phyloP scores from a whole-genome alignment of 1,284 basidiomycete species.

The Sanghuangporus baumii region DNA sequence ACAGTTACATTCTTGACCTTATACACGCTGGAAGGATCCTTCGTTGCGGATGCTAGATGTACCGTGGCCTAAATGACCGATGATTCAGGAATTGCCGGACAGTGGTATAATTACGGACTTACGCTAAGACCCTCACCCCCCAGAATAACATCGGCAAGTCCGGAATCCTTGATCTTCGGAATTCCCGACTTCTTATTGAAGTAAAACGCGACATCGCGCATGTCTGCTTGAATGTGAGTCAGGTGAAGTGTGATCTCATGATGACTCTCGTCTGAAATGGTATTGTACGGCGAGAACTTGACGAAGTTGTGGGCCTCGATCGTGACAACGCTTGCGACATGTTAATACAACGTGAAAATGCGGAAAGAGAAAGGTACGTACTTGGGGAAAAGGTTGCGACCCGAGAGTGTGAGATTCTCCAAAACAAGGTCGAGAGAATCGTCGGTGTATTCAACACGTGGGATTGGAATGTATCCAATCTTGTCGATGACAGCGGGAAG shows the following conservation, averaged over 20 bases:
- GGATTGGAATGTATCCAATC: conserved; percentile 50
- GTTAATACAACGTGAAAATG: not conserved
- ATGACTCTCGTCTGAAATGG: conserved; percentile 51
- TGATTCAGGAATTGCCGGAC: not conserved
- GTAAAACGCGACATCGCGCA: conserved; percentile 89
- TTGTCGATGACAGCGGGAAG: conserved; percentile 41
- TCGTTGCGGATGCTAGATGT: conserved; percentile 27
- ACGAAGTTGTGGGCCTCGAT: conserved; percentile 82
- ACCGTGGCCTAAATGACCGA: not conserved
- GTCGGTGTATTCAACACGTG: conserved; percentile 45
- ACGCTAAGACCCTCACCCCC: conserved; percentile 68
- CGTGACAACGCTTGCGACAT: conserved; percentile 47
- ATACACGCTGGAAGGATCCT: conserved; percentile 63
- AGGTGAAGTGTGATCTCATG: conserved; percentile 75
- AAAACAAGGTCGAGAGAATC: conserved; percentile 46
- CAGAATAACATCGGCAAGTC: conserved; percentile 86
- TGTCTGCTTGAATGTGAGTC: conserved; percentile 90
- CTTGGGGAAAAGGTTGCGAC: conserved; percentile 37
- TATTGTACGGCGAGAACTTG: conserved; percentile 77
- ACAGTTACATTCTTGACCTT: conserved; percentile 73
- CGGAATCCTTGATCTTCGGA: conserved; percentile 83
- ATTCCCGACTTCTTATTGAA: conserved; percentile 70
- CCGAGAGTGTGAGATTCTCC: conserved; percentile 53
- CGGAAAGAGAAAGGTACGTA: conserved; percentile 8
- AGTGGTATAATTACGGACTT: not conserved